Base-by-base conservation (phyloP, 2,329 filamentous ascomycete species). In the Xylaria digitata region DNA sequence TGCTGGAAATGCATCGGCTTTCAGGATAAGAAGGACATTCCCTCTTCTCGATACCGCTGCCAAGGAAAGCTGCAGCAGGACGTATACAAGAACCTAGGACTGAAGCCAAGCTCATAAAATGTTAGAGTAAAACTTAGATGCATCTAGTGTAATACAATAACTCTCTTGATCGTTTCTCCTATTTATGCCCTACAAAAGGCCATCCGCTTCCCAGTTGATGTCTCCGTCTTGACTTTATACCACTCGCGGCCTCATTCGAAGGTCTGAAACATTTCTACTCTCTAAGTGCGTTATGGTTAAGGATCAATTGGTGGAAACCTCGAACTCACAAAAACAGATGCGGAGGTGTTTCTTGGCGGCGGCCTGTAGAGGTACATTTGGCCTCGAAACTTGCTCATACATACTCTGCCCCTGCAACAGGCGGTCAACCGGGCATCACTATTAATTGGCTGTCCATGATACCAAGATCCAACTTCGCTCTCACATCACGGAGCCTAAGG, bases 1-100 rank as follows among this genome's bases (percentile, higher is more conserved):
- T 71, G 66, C 55, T 71, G 69, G 69, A 69, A 69, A 53, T 69
- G 67, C 32, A 67, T 70, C 19, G 68, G 68, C 21, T 70, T 70
- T 40, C 23, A 61, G 42, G 68, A 70, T 45, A 48, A 43, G 59
- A 54, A 50, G 40, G 68, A 70, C 37, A 68, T 70, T 40, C 26
- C 45, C n/a, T 63, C 63, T 15, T 32, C 57, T 42, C 63, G 68
- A 11, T 69, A 66, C 50, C 55, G 48, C 30, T 70, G 68, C 49
- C 63, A 69, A 58, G 66, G 68, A 7, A 69, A 67, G 57, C 17
- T 70, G 23, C 68, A 70, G 34, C 56, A 64, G 46, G 68, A 70
- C 21, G 59, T 70, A 49, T 64, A 69, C 34, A 65, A 58, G 8
- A 63, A 66, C 23, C 30, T 67, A 49, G 67, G 67, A 49, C 30